Evolutionary conservation across 2,329 filamentous ascomycete genomes (phyloP).

Genomic region (Calonectria pseudoreteaudii): DNA sequence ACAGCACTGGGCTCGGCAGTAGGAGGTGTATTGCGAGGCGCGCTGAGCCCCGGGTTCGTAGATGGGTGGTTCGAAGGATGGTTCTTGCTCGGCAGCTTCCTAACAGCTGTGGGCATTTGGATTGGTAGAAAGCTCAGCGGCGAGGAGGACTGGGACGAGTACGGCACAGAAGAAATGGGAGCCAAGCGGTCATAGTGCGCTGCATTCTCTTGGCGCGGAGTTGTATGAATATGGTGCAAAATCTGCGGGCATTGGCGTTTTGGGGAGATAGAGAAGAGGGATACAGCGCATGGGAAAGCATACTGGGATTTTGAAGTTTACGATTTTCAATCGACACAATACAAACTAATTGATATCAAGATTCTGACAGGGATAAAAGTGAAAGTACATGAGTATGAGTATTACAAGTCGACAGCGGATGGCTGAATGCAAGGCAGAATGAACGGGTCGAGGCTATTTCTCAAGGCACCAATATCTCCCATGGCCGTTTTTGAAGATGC

Average conservation of each 20-base stretch:
- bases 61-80: conserved; percentile 89
- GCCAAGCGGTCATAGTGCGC: conserved; percentile 68
- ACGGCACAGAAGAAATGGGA: conserved; percentile 76
- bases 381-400: too few relatives aligned
- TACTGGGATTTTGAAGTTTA: not conserved
- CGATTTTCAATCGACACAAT: conserved; percentile 8
- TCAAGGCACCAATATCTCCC: not conserved
- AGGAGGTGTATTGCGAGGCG: conserved; percentile 80
- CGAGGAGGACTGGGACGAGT: conserved; percentile 71
- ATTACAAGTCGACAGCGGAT: not conserved
- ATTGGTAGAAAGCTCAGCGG: conserved; percentile 72
- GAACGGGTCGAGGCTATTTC: not conserved
- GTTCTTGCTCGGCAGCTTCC: conserved; percentile 77
- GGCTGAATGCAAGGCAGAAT: not conserved
- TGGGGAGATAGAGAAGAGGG: not conserved
- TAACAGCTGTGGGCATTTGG: conserved; percentile 80
- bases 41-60: conserved; percentile 70
- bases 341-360: not conserved
- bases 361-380: not conserved
- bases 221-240: conserved; percentile 18
- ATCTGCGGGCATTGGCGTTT: conserved; percentile 11
- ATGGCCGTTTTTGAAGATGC: not conserved
- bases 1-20: conserved; percentile 82
- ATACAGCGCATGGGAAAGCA: conserved; percentile 9
- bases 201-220: not conserved